Evolutionary conservation across 202 grass and related monocot genomes (phyloP).

Genomic region (Hordeum pubiflorum): DNA sequence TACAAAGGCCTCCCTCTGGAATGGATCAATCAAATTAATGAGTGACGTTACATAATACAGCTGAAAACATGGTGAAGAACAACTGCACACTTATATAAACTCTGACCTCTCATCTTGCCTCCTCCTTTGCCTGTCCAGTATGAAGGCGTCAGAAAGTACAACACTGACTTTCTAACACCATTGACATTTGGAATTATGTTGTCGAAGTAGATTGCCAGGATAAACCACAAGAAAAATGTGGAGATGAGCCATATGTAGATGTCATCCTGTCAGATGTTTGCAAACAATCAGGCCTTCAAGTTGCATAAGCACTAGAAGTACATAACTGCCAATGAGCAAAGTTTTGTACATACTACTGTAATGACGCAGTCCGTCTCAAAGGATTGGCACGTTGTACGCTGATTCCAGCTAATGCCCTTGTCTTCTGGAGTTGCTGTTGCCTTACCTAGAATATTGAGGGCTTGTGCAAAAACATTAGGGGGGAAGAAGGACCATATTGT

Average conservation of each 20-base stretch:
- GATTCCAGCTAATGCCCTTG: slow-evolving; percentile 77
- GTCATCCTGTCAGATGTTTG: slow-evolving; percentile 49
- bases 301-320: background rate
- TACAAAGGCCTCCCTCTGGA: slow-evolving; percentile 79
- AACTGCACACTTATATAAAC: background rate
- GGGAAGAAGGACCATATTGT: slow-evolving; percentile 87
- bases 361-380: slow-evolving; percentile 66
- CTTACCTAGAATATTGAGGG: slow-evolving; percentile 61
- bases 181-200: slow-evolving; percentile 92
- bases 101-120: slow-evolving; percentile 69
- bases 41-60: background rate
- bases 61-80: slow-evolving; percentile 10
- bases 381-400: slow-evolving; percentile 41
- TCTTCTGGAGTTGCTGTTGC: slow-evolving; percentile 79
- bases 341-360: slow-evolving; percentile 60
- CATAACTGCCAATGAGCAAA: background rate
- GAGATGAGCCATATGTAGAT: slow-evolving; percentile 89
- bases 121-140: slow-evolving; percentile 94
- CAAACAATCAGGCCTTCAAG: slow-evolving; percentile 32
- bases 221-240: slow-evolving; percentile 91
- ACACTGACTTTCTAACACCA: slow-evolving; percentile 79
- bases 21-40: slow-evolving; percentile 20
- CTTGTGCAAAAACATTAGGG: slow-evolving; percentile 89
- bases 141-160: slow-evolving; percentile 89
- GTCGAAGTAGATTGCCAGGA: slow-evolving; percentile 89